Base-by-base conservation (phyloP, 768 basidiomycete genomes). In the Lactarius pseudohatsudake region DNA sequence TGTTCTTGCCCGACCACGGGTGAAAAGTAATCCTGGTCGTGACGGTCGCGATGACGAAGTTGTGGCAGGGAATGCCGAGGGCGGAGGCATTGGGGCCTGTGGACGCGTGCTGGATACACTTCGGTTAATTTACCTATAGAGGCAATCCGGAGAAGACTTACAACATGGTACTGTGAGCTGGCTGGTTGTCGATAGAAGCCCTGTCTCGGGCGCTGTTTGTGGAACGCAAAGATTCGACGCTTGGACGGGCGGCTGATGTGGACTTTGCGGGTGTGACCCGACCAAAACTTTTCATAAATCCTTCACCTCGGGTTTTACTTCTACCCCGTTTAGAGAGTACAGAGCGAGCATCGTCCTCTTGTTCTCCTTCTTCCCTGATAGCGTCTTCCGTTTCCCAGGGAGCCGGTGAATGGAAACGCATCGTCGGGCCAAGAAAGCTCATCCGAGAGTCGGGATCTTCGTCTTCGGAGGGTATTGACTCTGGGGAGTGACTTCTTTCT, bases 381-480 rank as follows among this genome's bases (percentile, higher is more conserved):
- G 76, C 45, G 16, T 81, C 85, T 58, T 85, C 88, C 43, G 82
- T 76, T 76, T 92, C 91, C 91, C 91, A 94, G 47, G 91, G 91
- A 20, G 91, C 88, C 30, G 83, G 87, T 68, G 89, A 90, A 75
- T 91, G 89, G 73, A 91, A 86, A 59, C 87, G 86, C 83, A 92
- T 90, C 76, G 86, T 91, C 36, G 91, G 91, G n/a, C 92, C 92
- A 40, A 89, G 84, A 57, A 87, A 77, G 72, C 89, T 91, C 76
- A 92, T 84, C 61, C 87, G 81, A 65, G 81, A 75, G 2, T 81
- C 76, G 43, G 79, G 71, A 10, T 80, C 80, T 43, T 83, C 79
- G 59, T 82, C 80, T 55, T 79, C 79, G 50, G 79, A 79, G 57
- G 78, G 77, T 1, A 65, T 30, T 28, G 73, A 74, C 8, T 66